phyloP scores from a whole-genome alignment of 108 stramenopile genomes.

The Discostella stelligeroides region DNA sequence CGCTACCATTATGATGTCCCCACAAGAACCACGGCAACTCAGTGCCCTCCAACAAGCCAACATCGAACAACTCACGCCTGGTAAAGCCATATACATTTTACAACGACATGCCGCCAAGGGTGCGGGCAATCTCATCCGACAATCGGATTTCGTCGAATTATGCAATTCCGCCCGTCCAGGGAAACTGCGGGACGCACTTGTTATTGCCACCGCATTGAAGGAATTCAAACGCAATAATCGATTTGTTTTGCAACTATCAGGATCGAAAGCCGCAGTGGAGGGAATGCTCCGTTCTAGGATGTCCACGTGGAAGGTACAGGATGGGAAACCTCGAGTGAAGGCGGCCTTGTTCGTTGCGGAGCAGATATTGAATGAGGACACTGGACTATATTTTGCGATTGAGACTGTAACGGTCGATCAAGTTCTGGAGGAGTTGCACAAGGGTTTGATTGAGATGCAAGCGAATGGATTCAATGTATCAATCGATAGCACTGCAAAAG shows the following conservation, averaged over 20 bases:
- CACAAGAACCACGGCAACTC: slow-evolving; percentile 4
- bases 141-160: slow-evolving; percentile 35
- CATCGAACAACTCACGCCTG: slow-evolving; percentile 41
- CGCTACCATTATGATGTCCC: neutral
- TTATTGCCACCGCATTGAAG: slow-evolving; percentile 45
- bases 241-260: slow-evolving; percentile 33
- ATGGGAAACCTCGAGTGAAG: slow-evolving; percentile 22
- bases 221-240: slow-evolving; percentile 47
- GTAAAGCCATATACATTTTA: slow-evolving; percentile 45
- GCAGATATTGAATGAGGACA: slow-evolving; percentile 36
- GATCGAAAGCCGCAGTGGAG: slow-evolving; percentile 34
- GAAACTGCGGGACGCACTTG: slow-evolving; percentile 40
- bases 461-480: slow-evolving; percentile 19
- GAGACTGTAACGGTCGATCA: slow-evolving; percentile 43
- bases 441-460: slow-evolving; percentile 37
- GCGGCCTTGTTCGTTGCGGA: slow-evolving; percentile 37
- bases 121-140: slow-evolving; percentile 33
- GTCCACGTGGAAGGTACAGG: slow-evolving; percentile 37
- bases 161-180: slow-evolving; percentile 46
- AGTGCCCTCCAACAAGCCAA: slow-evolving; percentile 55
- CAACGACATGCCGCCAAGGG: slow-evolving; percentile 37
- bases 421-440: slow-evolving; percentile 22
- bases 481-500: slow-evolving; percentile 15
- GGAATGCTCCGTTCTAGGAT: slow-evolving; percentile 47
- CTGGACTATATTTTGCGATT: slow-evolving; percentile 38